Base-by-base conservation (phyloP, 2,329 filamentous ascomycete species). In the Fusarium sp. region DNA sequence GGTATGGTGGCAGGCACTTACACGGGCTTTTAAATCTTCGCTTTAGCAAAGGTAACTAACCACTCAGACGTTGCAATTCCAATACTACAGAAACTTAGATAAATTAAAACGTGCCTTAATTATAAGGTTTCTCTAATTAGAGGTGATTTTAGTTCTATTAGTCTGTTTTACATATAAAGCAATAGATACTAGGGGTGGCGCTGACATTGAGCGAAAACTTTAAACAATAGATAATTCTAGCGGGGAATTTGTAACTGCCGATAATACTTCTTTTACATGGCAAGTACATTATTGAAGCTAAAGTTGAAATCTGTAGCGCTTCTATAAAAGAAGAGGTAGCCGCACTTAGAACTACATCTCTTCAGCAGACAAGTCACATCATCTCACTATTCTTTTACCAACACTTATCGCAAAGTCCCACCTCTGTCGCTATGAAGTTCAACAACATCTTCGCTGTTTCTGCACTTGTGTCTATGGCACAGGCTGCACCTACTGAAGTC, bases 211-310 rank as follows among this genome's bases (percentile, higher is more conserved):
- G 34, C 11, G 1, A 18, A 37, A 37, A 37, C 9, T 37, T 10
- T 37, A 37, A 37, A n/a, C 18, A 4, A 7, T 3, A 11, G 18
- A 37, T 37, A 18, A 11, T n/a, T 10, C 34, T 37, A 11, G 18
- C 34, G 18, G 3, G 10, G 34, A 11, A 37, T 37, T n/a, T 37
- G 18, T 6, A 37, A 37, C 11, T 37, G 10, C 18, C 34, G 34
- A n/a, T 11, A 3, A 4, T 1, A 37, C 18, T 11, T 11, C 6
- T 37, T n/a, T n/a, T n/a, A 7, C 16, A 7, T 7, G 5, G 6
- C 3, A n/a, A n/a, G 18, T 3, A n/a, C 18, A 37, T n/a, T 0
- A 11, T n/a, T 11, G 0, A 2, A 37, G 9, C 9, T 37, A n/a
- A 4, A 37, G 6, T 4, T 37, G 1, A 3, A 11, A 37, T 6